Conservation (phyloP, 1,284 basidiomycete genomes). For the Ceratobasidium sp. region DNA sequence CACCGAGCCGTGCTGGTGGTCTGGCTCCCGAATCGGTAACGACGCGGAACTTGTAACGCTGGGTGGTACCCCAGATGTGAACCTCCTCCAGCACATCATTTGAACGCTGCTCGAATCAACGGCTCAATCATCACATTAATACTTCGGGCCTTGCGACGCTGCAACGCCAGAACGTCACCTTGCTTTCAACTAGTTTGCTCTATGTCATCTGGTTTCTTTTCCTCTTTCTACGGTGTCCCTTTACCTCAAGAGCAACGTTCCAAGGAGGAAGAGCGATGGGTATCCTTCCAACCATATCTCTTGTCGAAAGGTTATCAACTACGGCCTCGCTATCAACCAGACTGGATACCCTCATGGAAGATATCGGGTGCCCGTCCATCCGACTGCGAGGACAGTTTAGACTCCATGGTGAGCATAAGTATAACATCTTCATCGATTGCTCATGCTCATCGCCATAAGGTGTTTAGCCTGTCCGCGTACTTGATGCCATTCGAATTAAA, state of each 20-base stretch:
- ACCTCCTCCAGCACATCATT: neutral
- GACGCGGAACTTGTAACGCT: neutral
- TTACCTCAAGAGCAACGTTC: slow-evolving; percentile 1
- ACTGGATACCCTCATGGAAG: slow-evolving; percentile 19
- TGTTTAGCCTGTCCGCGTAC: slow-evolving; percentile 4
- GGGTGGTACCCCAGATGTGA: too few species aligned
- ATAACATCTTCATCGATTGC: neutral
- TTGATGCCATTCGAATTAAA: neutral
- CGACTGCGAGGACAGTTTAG: slow-evolving; percentile 8
- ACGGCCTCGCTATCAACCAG: slow-evolving; percentile 6
- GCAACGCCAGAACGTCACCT: too few species aligned
- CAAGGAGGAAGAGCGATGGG: slow-evolving; percentile 1
- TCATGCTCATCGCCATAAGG: neutral
- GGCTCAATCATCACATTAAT: too few species aligned
- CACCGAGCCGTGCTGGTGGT: too few species aligned
- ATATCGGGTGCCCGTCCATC: neutral
- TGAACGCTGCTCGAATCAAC: neutral
- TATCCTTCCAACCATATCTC: slow-evolving; percentile 21
- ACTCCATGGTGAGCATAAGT: neutral
- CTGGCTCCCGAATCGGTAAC: neutral
- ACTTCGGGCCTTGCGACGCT: too few species aligned
- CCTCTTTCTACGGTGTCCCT: too few species aligned
- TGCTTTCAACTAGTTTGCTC: neutral
- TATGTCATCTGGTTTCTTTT: too few species aligned
- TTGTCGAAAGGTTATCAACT: slow-evolving; percentile 17